Conservation (phyloP, 169 alveolate genomes). For the Sarcocystis neurona region DNA sequence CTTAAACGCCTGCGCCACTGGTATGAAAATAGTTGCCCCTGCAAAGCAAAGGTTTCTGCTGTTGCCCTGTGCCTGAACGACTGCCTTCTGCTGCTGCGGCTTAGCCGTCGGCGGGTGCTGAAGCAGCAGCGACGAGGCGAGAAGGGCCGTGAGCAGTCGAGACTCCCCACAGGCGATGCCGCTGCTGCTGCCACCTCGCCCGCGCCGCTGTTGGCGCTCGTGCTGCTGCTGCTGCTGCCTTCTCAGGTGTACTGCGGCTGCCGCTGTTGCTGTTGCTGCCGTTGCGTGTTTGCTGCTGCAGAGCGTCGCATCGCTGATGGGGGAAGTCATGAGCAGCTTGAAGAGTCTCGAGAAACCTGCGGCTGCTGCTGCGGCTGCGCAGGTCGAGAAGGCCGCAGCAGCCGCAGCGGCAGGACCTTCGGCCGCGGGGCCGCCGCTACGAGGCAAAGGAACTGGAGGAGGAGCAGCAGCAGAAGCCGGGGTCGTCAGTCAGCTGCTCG, state of each 20-base stretch:
- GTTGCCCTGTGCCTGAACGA: too few species aligned
- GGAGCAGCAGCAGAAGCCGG: not conserved
- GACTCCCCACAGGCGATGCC: too few species aligned
- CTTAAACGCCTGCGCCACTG: too few species aligned
- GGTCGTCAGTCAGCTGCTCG: not conserved
- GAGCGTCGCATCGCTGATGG: slow-evolving; percentile 15
- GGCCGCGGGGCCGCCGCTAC: too few species aligned
- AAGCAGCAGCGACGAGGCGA: too few species aligned
- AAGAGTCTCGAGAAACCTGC: not conserved
- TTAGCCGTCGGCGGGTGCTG: too few species aligned
- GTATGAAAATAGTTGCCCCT: too few species aligned
- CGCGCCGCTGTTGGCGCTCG: too few species aligned
- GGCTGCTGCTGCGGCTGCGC: not conserved
- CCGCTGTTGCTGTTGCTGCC: not conserved
- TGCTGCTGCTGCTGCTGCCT: not conserved
- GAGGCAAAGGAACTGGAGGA: not conserved
- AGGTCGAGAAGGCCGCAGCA: not conserved
- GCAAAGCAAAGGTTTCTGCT: too few species aligned
- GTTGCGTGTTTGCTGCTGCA: not conserved
- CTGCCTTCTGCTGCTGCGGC: too few species aligned
- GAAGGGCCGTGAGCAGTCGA: too few species aligned
- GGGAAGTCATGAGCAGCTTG: slow-evolving; percentile 23
- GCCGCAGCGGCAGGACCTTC: not conserved
- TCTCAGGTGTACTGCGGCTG: not conserved
- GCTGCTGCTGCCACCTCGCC: too few species aligned